These are phyloP conservation scores for Podila verticillata DNA, from an alignment of 192 early-diverging fungal genomes.

Conservation along the genomic window DNA sequence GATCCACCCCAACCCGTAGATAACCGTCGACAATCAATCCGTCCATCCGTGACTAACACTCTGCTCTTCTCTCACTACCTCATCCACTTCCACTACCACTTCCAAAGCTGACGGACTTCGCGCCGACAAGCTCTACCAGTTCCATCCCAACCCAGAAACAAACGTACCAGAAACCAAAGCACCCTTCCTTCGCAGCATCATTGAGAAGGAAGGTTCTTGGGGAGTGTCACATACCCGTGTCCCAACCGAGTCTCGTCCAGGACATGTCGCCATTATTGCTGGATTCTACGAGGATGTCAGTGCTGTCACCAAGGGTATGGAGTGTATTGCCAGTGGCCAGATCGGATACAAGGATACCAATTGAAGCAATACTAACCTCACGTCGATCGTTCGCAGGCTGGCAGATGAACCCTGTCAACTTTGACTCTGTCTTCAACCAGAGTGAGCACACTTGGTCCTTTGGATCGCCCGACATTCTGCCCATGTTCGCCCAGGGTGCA, in stretches of 20 bases:
- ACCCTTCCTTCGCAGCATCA: slow-evolving; percentile 62
- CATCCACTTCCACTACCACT: not conserved
- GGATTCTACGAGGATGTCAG: slow-evolving; percentile 99
- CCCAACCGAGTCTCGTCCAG: slow-evolving; percentile 95
- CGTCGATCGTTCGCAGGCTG: slow-evolving; percentile 66
- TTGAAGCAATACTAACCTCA: not conserved
- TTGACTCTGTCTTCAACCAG: slow-evolving; percentile 97
- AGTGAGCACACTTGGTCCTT: slow-evolving; percentile 96
- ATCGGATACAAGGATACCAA: not conserved
- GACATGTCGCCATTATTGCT: slow-evolving; percentile 97
- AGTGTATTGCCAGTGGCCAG: not conserved
- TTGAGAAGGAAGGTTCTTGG: slow-evolving; percentile 75
- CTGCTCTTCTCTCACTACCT: too few relatives aligned
- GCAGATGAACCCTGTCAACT: slow-evolving; percentile 97
- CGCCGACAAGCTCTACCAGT: slow-evolving; percentile 91
- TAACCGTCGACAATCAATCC: not conserved
- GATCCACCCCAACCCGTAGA: too few relatives aligned
- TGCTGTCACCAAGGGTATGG: slow-evolving; percentile 90
- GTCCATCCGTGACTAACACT: not conserved
- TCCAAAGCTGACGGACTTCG: slow-evolving; percentile 89
- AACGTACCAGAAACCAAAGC: slow-evolving; percentile 62
- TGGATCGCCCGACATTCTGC: slow-evolving; percentile 96
- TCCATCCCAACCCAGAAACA: slow-evolving; percentile 61
- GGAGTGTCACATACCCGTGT: slow-evolving; percentile 92
- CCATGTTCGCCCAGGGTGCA: slow-evolving; percentile 95